Evolutionary conservation across 768 basidiomycete genomes (phyloP), one percentile per base, ranked within the genome.

Genomic region (Boletus rubroflammeus): DNA sequence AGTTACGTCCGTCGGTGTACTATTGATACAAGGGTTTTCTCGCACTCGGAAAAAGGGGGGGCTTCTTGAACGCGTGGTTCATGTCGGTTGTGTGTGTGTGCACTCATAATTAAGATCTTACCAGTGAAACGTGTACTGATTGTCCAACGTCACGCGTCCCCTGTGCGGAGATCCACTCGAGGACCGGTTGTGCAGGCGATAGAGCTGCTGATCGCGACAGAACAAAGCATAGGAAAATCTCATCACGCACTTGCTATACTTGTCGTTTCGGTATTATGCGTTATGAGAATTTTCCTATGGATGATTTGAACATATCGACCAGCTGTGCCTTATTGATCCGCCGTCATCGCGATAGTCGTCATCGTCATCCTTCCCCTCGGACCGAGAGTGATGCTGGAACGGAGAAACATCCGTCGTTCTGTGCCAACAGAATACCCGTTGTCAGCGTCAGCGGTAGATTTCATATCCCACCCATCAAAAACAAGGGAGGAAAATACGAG

Each of bases 281-380:
- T 36, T 35, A 36, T 35, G 34, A 26, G 35, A 41, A 6, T 7
- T 5, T 10, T 9, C 14, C 31, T 23, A 34, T 23, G 31, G 21
- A 25, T 25, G 34, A 32, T 25, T 25, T 19, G 45, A 21, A 21
- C 28, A 6, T 44, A 14, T 21, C 26, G 26, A 29, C 43, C 26
- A 43, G 13, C 28, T 44, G 17, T n/a, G 25, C n/a, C 26, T 29
- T 17, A 39, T 39, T 54, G 64, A 64, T 67, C 65, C 64, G 65
- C 46, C 45, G 52, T 29, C 45, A 29, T 67, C 65, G 64, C 56
- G 55, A n/a, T n/a, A 4, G 39, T 14, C 42, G 15, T 19, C 19
- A 13, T 14, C 17, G 23, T 25, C 40, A 28, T 35, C n/a, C 17
- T 45, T 34, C 10, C 17, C 11, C 51, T 57, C 54, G 45, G 36